These are phyloP conservation scores for Solanum tacnaense DNA, from an alignment of 257 asterid species.

Conservation along the genomic window DNA sequence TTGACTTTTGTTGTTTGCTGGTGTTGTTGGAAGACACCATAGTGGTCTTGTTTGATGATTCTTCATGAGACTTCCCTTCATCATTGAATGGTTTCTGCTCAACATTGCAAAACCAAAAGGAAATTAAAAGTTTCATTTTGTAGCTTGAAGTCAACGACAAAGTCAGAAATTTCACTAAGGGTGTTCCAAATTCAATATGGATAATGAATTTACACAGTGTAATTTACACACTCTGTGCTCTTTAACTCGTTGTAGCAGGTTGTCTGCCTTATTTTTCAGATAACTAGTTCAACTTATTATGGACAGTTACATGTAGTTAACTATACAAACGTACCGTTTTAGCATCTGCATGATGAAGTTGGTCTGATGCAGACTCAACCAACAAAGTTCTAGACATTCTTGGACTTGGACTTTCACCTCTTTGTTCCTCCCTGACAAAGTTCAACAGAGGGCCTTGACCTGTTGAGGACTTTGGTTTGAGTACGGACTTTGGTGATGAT, in stretches of 20 bases:
- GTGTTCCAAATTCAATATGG: background rate
- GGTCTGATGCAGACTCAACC: background rate
- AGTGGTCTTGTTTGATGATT: background rate
- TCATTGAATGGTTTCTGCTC: slow-evolving; percentile 3
- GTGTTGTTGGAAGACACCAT: background rate
- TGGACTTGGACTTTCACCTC: background rate
- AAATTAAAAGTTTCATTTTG: background rate
- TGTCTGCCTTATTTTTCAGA: background rate
- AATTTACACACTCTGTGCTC: background rate
- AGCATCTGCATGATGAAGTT: background rate
- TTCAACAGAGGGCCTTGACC: background rate
- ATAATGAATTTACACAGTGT: background rate
- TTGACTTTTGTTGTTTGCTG: background rate
- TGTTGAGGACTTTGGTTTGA: background rate
- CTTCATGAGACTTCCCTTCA: slow-evolving; percentile 5
- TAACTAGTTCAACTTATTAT: background rate
- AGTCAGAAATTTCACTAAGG: background rate
- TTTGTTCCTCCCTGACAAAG: background rate
- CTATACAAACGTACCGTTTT: background rate
- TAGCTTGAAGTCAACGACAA: background rate
- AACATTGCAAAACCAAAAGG: background rate
- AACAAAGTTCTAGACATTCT: background rate
- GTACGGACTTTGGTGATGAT: background rate
- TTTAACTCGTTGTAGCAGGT: background rate
- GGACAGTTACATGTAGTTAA: background rate